A percentile compares a stretch with the other conserved stretches of the same genome.
These are phyloP conservation scores for Microthyrium microscopicum DNA, from an alignment of 2,329 filamentous ascomycete genomes.

Conservation along the genomic window DNA sequence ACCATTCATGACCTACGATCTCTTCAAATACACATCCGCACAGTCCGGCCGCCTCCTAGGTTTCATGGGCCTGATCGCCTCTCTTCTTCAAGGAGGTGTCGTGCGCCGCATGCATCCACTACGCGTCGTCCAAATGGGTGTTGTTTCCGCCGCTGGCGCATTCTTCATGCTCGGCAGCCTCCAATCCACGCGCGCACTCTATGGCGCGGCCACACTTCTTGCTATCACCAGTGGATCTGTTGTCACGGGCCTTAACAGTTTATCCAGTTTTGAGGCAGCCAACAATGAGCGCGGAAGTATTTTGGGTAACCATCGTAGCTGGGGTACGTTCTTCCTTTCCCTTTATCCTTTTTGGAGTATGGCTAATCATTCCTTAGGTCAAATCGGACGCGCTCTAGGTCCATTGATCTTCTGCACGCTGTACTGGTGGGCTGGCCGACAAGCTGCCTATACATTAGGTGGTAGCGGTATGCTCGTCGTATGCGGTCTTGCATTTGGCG, in stretches of 20 bases:
- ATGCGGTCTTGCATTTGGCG: constrained; percentile 50
- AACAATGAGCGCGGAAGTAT: constrained; percentile 71
- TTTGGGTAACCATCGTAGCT: constrained; percentile 63
- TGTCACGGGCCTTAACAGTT: constrained; percentile 79
- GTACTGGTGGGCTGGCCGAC: constrained; percentile 95
- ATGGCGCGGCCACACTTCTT: constrained; percentile 65
- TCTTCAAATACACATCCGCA: constrained; percentile 67
- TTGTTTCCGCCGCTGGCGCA: constrained; percentile 58
- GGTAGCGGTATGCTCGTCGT: constrained; percentile 67
- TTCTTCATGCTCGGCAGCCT: constrained; percentile 66
- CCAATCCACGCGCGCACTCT: constrained; percentile 51
- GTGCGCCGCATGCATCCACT: constrained; percentile 73
- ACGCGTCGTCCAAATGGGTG: constrained; percentile 60
- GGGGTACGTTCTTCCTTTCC: constrained; percentile 21
- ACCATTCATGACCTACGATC: constrained; percentile 91
- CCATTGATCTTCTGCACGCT: constrained; percentile 83
- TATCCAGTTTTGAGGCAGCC: constrained; percentile 77
- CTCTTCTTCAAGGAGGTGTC: constrained; percentile 82
- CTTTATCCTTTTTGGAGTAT: background rate
- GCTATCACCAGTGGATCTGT: constrained; percentile 89
- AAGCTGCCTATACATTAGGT: constrained; percentile 68
- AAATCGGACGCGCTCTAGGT: constrained; percentile 73
- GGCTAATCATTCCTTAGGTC: constrained; percentile 36
- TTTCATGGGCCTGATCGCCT: constrained; percentile 80
- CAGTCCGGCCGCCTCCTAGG: constrained; percentile 77